These are phyloP conservation scores for Diplodia sapinea DNA, from an alignment of 2,329 filamentous ascomycete species.

Conservation along the genomic window DNA sequence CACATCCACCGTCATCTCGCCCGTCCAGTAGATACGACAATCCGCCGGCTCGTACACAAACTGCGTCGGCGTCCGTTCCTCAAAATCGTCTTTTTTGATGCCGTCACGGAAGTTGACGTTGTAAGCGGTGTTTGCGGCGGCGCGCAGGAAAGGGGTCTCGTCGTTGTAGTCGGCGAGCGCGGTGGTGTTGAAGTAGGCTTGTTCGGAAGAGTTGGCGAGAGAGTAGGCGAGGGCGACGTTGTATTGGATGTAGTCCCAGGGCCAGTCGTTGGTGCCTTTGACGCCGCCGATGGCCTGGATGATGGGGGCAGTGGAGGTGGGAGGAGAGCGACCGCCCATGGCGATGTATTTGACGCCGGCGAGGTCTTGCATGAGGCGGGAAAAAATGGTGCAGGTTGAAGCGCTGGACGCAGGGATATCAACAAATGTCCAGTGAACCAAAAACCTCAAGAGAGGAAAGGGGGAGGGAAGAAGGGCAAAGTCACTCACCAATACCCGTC, in stretches of 20 bases:
- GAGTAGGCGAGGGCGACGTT: constrained; percentile 34
- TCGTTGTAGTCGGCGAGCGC: constrained; percentile 44
- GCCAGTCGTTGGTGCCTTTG: constrained; percentile 56
- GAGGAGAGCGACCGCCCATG: constrained; percentile 61
- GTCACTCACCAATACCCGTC: constrained; percentile 58
- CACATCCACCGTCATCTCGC: constrained; percentile 60
- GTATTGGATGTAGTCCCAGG: constrained; percentile 43
- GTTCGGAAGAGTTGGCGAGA: constrained; percentile 37
- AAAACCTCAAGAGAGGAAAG: not conserved
- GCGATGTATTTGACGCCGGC: constrained; percentile 62
- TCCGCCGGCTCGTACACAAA: constrained; percentile 67
- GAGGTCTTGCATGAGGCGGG: constrained; percentile 59
- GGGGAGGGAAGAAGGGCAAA: not conserved
- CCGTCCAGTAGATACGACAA: constrained; percentile 66
- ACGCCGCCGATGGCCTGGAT: constrained; percentile 67
- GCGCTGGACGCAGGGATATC: constrained; percentile 37
- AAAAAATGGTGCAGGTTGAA: constrained; percentile 66
- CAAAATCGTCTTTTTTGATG: constrained; percentile 51
- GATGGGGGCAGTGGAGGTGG: constrained; percentile 50
- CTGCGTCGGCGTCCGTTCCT: constrained; percentile 58
- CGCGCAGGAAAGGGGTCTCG: constrained; percentile 41
- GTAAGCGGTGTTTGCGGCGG: constrained; percentile 37
- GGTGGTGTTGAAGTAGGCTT: constrained; percentile 40
- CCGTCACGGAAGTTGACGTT: constrained; percentile 50
- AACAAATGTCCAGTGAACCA: too few relatives aligned